Percentiles rank a stretch among this genome's conserved stretches.
These are phyloP conservation scores for Candida sp. DNA, from an alignment of 1,139 yeast genomes.

Conservation along the genomic window DNA sequence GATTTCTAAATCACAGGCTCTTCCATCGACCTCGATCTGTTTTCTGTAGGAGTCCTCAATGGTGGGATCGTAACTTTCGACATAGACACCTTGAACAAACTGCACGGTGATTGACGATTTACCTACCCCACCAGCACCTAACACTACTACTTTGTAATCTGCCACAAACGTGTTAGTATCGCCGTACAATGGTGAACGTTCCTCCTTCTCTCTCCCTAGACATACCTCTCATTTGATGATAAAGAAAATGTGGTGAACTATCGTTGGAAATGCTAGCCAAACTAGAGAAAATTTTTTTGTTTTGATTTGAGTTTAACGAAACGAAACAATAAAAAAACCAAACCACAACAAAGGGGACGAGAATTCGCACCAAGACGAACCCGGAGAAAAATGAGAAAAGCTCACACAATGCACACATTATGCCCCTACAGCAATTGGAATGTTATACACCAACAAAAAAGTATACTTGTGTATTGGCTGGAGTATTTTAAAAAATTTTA, in stretches of 20 bases:
- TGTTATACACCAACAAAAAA: too few relatives aligned
- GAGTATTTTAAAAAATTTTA: too few relatives aligned
- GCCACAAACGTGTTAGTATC: constrained; percentile 12
- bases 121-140: constrained; percentile 60
- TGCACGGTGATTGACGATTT: constrained; percentile 56
- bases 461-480: too few relatives aligned
- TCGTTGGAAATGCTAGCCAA: neutral
- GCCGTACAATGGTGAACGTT: neutral
- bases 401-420: neutral
- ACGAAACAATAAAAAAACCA: neutral
- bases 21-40: constrained; percentile 90
- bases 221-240: constrained; percentile 15
- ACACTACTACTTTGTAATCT: constrained; percentile 52
- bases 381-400: neutral
- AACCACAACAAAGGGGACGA: neutral
- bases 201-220: neutral
- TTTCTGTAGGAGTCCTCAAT: constrained; percentile 83
- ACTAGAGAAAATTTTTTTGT: neutral
- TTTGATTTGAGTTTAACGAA: constrained; percentile 2
- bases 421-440: too few relatives aligned
- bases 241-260: neutral
- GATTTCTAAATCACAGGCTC: constrained; percentile 82
- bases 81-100: constrained; percentile 55
- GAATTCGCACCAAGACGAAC: neutral
- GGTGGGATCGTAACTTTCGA: constrained; percentile 55